These are phyloP conservation scores for Camelina neglecta DNA, from an alignment of 345 rosid genomes.

Conservation along the genomic window DNA sequence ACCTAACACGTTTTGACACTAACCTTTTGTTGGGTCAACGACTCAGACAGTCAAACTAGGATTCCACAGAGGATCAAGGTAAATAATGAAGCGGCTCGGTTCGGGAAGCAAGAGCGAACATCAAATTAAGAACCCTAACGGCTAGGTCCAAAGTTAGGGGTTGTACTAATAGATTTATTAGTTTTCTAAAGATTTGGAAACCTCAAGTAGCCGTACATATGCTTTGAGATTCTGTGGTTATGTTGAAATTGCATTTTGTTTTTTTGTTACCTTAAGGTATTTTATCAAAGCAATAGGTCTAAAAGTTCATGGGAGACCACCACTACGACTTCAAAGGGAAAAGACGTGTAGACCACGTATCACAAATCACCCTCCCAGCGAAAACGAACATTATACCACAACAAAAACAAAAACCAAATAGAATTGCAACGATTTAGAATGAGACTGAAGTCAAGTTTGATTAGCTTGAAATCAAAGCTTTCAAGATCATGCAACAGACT, in stretches of 20 bases:
- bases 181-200: no score
- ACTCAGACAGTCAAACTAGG: background rate
- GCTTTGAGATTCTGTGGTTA: no score
- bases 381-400: background rate
- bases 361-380: background rate
- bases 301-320: conserved; percentile 42
- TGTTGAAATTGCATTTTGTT: background rate
- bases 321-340: conserved; percentile 25
- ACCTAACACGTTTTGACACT: background rate
- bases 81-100: background rate
- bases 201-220: no score
- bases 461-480: conserved; percentile 61
- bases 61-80: background rate
- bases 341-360: conserved; percentile 42
- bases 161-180: background rate
- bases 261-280: background rate
- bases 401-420: conserved; percentile 3
- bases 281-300: background rate
- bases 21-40: background rate
- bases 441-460: conserved; percentile 53
- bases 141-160: background rate
- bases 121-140: background rate
- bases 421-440: conserved; percentile 14
- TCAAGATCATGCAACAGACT: conserved; percentile 53
- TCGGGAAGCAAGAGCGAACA: background rate